Conservation (phyloP, 257 asterid genomes). For the Hygrophila difformis region DNA sequence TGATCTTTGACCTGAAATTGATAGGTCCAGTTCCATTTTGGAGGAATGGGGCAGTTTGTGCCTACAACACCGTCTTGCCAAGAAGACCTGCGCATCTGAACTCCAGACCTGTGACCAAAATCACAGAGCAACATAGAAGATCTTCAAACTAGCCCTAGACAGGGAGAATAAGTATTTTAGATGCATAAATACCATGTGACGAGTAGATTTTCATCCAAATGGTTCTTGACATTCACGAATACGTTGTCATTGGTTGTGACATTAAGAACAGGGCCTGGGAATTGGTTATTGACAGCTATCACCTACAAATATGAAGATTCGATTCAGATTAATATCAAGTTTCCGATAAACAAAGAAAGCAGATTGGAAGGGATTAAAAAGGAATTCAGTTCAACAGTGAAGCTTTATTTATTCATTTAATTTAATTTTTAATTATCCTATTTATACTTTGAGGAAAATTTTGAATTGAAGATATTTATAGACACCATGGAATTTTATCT, state of each 20-base stretch:
- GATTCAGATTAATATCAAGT: too few species aligned
- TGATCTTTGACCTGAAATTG: slow-evolving; percentile 98
- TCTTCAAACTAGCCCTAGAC: not conserved
- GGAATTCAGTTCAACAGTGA: too few species aligned
- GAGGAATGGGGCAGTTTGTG: slow-evolving; percentile 84
- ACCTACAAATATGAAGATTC: too few species aligned
- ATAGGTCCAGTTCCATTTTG: slow-evolving; percentile 82
- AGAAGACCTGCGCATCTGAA: slow-evolving; percentile 87
- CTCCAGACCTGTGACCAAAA: slow-evolving; percentile 58
- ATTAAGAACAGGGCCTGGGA: slow-evolving; percentile 80
- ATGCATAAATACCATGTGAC: slow-evolving; percentile 68
- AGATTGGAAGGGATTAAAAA: too few species aligned
- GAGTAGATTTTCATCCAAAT: slow-evolving; percentile 69
- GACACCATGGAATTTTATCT: too few species aligned
- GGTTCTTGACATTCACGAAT: slow-evolving; percentile 75
- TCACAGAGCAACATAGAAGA: not conserved
- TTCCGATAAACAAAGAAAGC: too few species aligned
- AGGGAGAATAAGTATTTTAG: not conserved
- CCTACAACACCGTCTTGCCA: slow-evolving; percentile 98
- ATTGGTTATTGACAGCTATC: slow-evolving; percentile 74
- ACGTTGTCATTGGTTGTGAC: slow-evolving; percentile 86
- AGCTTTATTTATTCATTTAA: too few species aligned
- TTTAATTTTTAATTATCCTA: too few species aligned
- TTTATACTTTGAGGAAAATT: too few species aligned
- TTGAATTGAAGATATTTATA: too few species aligned